Base-by-base conservation (phyloP, 129 eudicot species). In the Calendula officinalis region DNA sequence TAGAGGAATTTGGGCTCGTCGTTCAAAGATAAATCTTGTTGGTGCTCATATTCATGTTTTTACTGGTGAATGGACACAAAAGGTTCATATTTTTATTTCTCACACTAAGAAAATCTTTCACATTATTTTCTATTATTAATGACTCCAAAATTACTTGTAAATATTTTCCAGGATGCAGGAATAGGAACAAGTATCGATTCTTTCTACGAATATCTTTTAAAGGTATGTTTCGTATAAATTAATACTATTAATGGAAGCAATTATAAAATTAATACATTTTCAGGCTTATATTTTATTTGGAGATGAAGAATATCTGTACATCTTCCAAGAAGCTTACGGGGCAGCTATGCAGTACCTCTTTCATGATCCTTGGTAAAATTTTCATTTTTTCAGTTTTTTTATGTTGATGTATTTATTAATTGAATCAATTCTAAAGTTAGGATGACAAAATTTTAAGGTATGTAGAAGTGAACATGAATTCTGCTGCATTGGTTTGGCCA, bases 171-270 rank as follows among this genome's bases (percentile, higher is more conserved):
- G 99, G 99, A 94, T 85, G 99, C 99, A 52, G 99, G 99, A 61
- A 88, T 94, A 67, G 99, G 99, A 46, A 94, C 99, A 62, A 94
- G 99, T 77, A 86, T 94, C 12, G 99, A 94, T 83, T 94, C 99
- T 54, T 94, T 94, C 79, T 94, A 94, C 66, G 99, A 94, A 68
- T 94, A 94, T 81, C 97, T 94, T 46, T 78, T 94, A 14, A 94
- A 94, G 96, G 99, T 88, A 59, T 36, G 77, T 65, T 50, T 54
- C 34, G 41, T 72, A 40, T 45, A 8, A 42, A 51, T 7, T 62
- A 14, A 3, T 39, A 16, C 35, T 37, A 8, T 59, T 59, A 7
- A 39, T 52, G 41, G 38, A 43, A 60, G 11, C 58, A 17, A 11
- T 48, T 22, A 22, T 22, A 22, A 22, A 22, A 22, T 22, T 22